Base-by-base conservation (phyloP, 2,329 filamentous ascomycete species). In the Neoscytalidium dimidiatum region DNA sequence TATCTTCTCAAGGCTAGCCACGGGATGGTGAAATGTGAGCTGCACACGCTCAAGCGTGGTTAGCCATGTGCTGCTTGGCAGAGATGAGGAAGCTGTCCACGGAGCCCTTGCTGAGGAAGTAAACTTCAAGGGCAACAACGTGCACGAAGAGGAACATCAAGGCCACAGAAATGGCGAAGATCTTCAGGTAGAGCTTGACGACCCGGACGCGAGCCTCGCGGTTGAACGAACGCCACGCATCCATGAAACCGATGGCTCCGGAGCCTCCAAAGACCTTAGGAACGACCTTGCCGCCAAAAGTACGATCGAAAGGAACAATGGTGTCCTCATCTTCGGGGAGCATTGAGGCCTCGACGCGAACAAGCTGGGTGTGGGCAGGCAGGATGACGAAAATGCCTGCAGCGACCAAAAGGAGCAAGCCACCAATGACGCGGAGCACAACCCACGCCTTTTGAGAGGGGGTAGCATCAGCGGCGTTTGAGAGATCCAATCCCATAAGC, bases 241-340 rank as follows among this genome's bases (percentile, higher is more conserved):
- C 90, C 57, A 86, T 76, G 72, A 94, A 85, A 44, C 90, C 86
- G 67, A 92, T 84, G 69, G 86, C 88, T 69, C 92, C 91, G 68
- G 84, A 86, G 63, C 90, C 92, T 66, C 87, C 89, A n/a, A 92
- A 82, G 57, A 92, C 84, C 66, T 86, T 85, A n/a, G 91, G 88
- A 68, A 90, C 86, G 29, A 94, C 86, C 74, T 88, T 90, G 70
- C 92, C 92, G 68, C 85, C 87, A 73, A 96, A 96, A 31, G 89
- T 90, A 69, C 93, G 91, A 82, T 98, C 94, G 72, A 98, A 97
- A 33, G 92, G 90, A 38, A 98, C 89, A 68, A 97, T 91, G 28
- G 92, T 88, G 79, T 96, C 90, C 69, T 93, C 86, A 19, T 92
- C 88, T 66, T 92, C 89, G 0, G 92, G 87, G 2, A 98, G 87